Conservation (phyloP, 331 rosid genomes). For the Dryas integrifolia region DNA sequence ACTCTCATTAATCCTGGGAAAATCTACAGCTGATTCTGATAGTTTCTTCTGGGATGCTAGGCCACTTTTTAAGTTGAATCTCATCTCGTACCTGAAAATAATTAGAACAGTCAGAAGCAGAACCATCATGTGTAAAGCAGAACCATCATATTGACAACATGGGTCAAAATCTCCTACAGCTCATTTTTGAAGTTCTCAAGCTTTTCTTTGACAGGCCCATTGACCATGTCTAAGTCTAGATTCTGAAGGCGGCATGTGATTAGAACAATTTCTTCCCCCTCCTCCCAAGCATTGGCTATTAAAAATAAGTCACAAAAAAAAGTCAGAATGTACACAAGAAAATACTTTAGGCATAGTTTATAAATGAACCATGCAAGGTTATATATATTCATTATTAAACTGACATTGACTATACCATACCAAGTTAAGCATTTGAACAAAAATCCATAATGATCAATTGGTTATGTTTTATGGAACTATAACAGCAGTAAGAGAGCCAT, state of each 20-base stretch:
- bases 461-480: background rate
- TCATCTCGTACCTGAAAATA: conserved; percentile 77
- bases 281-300: conserved; percentile 99
- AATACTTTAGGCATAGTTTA: background rate
- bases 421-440: background rate
- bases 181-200: conserved; percentile 66
- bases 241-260: conserved; percentile 83
- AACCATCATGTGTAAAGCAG: conserved; percentile 1
- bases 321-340: background rate
- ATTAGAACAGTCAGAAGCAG: conserved; percentile 21
- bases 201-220: conserved; percentile 67
- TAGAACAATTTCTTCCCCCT: conserved; percentile 83
- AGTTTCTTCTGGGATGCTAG: conserved; percentile 72
- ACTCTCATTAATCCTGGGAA: conserved; percentile 89
- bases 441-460: background rate
- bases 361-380: background rate
- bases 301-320: conserved; percentile 7
- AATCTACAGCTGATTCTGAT: conserved; percentile 73
- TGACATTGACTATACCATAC: background rate
- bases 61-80: conserved; percentile 78
- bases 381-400: no score
- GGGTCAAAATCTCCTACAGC: conserved; percentile 48
- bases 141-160: conserved; percentile 3
- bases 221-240: conserved; percentile 62
- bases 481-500: background rate